These are phyloP conservation scores for Exophiala xenobiotica DNA, from an alignment of 2,329 filamentous ascomycete genomes.

Conservation along the genomic window DNA sequence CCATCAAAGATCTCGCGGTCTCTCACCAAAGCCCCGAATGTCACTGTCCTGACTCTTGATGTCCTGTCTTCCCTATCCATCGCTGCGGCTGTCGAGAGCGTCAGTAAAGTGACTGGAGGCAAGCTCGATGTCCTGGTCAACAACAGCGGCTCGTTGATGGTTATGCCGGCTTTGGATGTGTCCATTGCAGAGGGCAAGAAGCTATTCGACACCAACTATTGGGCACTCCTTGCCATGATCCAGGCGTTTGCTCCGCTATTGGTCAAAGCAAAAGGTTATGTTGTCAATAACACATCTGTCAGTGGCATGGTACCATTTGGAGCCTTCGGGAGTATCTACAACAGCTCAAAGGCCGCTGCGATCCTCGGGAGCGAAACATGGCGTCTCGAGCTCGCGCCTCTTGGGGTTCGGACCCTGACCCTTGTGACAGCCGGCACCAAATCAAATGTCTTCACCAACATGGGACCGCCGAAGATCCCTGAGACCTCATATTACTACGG, in stretches of 20 bases:
- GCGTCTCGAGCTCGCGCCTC: conserved; percentile 21
- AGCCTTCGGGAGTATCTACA: conserved; percentile 17
- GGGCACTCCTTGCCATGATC: conserved; percentile 38
- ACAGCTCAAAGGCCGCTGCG: conserved; percentile 21
- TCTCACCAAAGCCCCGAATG: conserved; percentile 25
- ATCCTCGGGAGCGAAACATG: conserved; percentile 18
- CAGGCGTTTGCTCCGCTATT: conserved; percentile 33
- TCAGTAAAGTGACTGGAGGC: conserved; percentile 34
- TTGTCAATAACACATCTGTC: conserved; percentile 33
- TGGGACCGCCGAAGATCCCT: conserved; percentile 7
- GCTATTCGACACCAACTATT: conserved; percentile 47
- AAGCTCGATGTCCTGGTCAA: conserved; percentile 46
- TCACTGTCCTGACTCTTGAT: conserved; percentile 36
- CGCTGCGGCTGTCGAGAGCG: conserved; percentile 28
- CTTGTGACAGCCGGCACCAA: conserved; percentile 21
- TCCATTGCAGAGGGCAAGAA: conserved; percentile 35
- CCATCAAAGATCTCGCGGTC: conserved; percentile 37
- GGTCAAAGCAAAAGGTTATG: conserved; percentile 34
- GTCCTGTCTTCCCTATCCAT: conserved; percentile 27
- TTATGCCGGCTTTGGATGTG: conserved; percentile 35
- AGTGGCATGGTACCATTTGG: conserved; percentile 22
- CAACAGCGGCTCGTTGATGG: conserved; percentile 42
- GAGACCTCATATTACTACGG: conserved; percentile 18
- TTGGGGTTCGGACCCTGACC: conserved; percentile 21
- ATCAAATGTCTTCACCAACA: conserved; percentile 15